Conservation (phyloP, 78 protist species). For the Goniomonas avonlea region DNA sequence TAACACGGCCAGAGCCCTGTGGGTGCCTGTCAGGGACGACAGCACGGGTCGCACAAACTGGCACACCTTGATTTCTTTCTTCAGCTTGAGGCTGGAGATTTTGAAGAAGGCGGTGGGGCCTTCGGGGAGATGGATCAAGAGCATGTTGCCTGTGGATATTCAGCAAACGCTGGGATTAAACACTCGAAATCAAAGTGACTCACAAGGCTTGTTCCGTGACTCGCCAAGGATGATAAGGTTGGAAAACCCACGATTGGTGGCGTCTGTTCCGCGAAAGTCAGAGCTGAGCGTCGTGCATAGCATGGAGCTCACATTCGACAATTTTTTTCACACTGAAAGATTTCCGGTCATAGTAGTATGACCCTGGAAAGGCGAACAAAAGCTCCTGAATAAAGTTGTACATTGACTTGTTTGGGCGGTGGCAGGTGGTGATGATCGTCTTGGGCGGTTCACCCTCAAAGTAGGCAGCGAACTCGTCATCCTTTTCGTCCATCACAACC, state of each 20-base stretch:
- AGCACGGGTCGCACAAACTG: neutral
- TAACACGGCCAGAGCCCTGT: constrained; percentile 1
- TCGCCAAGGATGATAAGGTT: constrained; percentile 83
- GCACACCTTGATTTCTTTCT: constrained; percentile 48
- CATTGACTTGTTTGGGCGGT: neutral
- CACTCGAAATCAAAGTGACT: constrained; percentile 36
- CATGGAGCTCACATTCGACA: too few relatives aligned
- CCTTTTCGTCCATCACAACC: constrained; percentile 52
- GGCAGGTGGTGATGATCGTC: constrained; percentile 31
- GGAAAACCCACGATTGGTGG: constrained; percentile 75
- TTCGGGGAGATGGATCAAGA: constrained; percentile 82
- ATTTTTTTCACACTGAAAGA: constrained; percentile 65
- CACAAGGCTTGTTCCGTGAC: constrained; percentile 32
- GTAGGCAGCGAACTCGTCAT: constrained; percentile 18
- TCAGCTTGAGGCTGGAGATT: constrained; percentile 46
- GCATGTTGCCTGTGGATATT: constrained; percentile 43
- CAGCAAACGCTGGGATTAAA: neutral
- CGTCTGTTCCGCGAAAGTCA: neutral
- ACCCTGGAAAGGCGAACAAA: constrained; percentile 54
- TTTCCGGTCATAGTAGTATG: constrained; percentile 45
- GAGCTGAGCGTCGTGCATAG: neutral
- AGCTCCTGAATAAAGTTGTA: constrained; percentile 33
- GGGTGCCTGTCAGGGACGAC: constrained; percentile 4
- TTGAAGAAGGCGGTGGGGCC: constrained; percentile 94
- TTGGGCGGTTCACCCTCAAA: constrained; percentile 13